Evolutionary conservation across 2,329 filamentous ascomycete species (phyloP).

Genomic region (Aspergillus sp.): DNA sequence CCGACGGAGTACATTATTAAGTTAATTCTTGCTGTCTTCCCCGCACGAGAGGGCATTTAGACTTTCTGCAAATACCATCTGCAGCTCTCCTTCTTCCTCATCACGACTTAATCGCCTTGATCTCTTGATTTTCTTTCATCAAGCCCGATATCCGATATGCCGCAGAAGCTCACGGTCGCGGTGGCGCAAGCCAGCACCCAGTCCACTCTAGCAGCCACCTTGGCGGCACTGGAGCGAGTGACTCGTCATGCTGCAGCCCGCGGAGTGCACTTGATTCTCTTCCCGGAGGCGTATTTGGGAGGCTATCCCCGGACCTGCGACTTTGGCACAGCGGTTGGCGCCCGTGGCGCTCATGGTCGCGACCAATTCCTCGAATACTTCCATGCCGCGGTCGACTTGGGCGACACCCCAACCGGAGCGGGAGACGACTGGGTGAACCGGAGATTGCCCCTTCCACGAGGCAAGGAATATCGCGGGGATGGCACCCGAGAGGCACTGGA

Average conservation of each 20-base stretch:
- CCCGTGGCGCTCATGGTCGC: conserved; percentile 66
- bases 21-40: not conserved
- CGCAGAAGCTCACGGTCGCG: conserved; percentile 45
- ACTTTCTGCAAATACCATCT: not conserved
- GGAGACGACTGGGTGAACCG: conserved; percentile 71
- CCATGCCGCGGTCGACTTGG: conserved; percentile 75
- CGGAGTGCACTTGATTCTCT: conserved; percentile 71
- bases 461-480: conserved; percentile 62
- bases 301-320: conserved; percentile 81
- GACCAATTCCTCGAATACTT: conserved; percentile 85
- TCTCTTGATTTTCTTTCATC: not conserved
- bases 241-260: conserved; percentile 64
- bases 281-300: conserved; percentile 89
- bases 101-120: not conserved
- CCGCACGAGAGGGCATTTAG: not conserved
- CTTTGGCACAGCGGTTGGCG: conserved; percentile 75
- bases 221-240: conserved; percentile 65
- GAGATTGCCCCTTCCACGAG: conserved; percentile 56
- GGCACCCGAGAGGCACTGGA: conserved; percentile 81
- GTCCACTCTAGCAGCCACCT: conserved; percentile 55
- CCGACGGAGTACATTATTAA: not conserved
- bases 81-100: not conserved
- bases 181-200: conserved; percentile 51
- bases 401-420: conserved; percentile 71
- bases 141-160: conserved; percentile 30